Evolutionary conservation across 495 filamentous ascomycete genomes (phyloP), one percentile per base, ranked within the genome.

Genomic region (Annulohypoxylon nitens): DNA sequence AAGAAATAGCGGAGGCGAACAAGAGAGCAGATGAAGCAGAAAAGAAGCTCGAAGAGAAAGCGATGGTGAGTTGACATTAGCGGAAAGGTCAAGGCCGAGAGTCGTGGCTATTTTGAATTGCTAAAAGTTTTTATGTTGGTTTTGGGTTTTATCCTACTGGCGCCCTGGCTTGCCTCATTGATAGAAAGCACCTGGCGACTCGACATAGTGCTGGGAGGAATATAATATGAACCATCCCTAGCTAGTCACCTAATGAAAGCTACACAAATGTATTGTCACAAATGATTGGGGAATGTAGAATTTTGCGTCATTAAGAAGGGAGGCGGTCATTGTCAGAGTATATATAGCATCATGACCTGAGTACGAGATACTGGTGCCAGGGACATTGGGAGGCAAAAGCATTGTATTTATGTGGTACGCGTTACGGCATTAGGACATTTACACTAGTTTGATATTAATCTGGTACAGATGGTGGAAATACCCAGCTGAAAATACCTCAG

Each of bases 1-100:
- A 87, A 78, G 91, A 94, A 76, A 79, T 95, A 37, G 87, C 83
- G 8, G 90, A 90, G 30, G 90, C 91, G 14, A 90, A 91, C 61
- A 84, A 81, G 59, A 84, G 89, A 75, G 83, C 94, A 3, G 87
- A 88, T 16, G 85, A 86, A 36, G 90, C 90, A 4, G 92, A 94
- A 75, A 83, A 83, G 64, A 85, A 87, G 75, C 79, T 92, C 18
- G 76, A 75, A 43, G 76, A 74, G 63, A 64, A 68, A 61, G 50
- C 37, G 48, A 41, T 67, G 12, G 64, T 45, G 41, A 67, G 72
- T 62, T 75, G 37, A 70, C 58, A 59, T 41, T 37, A 48, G 48
- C 39, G 34, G 16, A 26, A 61, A 36, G 71, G n/a, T 67, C 50
- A 33, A 54, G 62, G 36, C 33, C 47, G 23, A 14, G 34, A 16